These are phyloP conservation scores for Ophiostoma sp. DNA, from an alignment of 2,329 filamentous ascomycete genomes.

Conservation along the genomic window DNA sequence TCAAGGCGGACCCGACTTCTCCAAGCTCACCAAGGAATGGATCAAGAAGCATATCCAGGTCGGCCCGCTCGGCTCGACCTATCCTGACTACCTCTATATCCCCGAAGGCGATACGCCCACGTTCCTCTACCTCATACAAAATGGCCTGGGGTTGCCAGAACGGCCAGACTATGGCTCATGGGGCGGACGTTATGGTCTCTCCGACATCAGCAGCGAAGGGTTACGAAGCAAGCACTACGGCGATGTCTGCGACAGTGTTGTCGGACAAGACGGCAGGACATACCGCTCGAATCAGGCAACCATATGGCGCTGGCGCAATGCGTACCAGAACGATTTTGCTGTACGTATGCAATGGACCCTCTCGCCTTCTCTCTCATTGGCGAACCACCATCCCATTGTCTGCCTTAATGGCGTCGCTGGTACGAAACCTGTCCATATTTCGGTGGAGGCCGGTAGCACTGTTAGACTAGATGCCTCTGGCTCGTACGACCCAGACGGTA, in stretches of 20 bases:
- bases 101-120: slow-evolving; percentile 56
- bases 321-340: not conserved
- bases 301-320: not conserved
- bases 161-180: not conserved
- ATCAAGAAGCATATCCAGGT: slow-evolving; percentile 55
- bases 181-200: not conserved
- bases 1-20: slow-evolving; percentile 48
- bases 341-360: not conserved
- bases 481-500: not conserved
- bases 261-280: not conserved
- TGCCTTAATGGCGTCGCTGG: not conserved
- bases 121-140: slow-evolving; percentile 51
- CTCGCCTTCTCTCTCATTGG: not conserved
- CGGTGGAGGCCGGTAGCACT: not conserved
- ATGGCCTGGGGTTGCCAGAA: slow-evolving; percentile 41
- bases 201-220: not conserved
- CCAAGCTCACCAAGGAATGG: slow-evolving; percentile 52
- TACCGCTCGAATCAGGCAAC: not conserved
- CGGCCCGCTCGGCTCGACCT: slow-evolving; percentile 44
- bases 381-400: not conserved
- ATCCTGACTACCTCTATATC: slow-evolving; percentile 50
- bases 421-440: not conserved
- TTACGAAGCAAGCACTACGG: not conserved
- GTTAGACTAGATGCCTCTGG: not conserved
- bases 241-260: not conserved